phyloP scores from a whole-genome alignment of 2,329 filamentous ascomycete genomes.

The Chalaropsis ovoidea region DNA sequence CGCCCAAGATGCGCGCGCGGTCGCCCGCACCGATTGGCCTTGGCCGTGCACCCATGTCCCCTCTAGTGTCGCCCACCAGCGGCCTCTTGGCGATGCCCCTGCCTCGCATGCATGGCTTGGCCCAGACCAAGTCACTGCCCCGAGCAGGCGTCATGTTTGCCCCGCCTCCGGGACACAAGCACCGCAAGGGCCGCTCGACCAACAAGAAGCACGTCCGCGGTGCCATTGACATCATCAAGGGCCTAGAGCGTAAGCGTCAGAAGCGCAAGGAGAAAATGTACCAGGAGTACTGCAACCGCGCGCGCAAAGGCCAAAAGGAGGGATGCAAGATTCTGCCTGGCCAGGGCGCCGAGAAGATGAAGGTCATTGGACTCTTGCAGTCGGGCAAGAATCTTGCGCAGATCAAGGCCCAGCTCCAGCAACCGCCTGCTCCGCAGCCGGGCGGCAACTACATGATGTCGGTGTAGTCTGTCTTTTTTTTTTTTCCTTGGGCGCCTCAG shows the following conservation, averaged over 20 bases:
- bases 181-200: conserved; percentile 36
- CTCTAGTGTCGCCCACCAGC: conserved; percentile 55
- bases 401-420: conserved; percentile 24
- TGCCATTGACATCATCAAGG: conserved; percentile 96
- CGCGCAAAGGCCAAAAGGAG: conserved; percentile 54
- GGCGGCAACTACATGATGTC: conserved; percentile 67
- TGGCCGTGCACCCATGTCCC: conserved; percentile 56
- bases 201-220: conserved; percentile 63
- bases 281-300: conserved; percentile 78
- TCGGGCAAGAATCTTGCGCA: conserved; percentile 60
- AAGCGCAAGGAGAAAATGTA: conserved; percentile 87
- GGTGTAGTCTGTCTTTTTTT: conserved; percentile 38
- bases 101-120: conserved; percentile 2
- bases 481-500: neutral
- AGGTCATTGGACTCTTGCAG: conserved; percentile 69
- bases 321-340: conserved; percentile 65
- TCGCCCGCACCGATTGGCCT: conserved; percentile 47
- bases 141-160: conserved; percentile 63
- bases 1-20: conserved; percentile 35
- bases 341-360: conserved; percentile 84
- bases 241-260: conserved; percentile 86
- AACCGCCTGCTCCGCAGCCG: conserved; percentile 13
- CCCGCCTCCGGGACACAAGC: conserved; percentile 29
- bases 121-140: conserved; percentile 69
- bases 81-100: conserved; percentile 37